Evolutionary conservation across 2,329 filamentous ascomycete species (phyloP).

Genomic region (Pseudophaeomoniella oleicola): DNA sequence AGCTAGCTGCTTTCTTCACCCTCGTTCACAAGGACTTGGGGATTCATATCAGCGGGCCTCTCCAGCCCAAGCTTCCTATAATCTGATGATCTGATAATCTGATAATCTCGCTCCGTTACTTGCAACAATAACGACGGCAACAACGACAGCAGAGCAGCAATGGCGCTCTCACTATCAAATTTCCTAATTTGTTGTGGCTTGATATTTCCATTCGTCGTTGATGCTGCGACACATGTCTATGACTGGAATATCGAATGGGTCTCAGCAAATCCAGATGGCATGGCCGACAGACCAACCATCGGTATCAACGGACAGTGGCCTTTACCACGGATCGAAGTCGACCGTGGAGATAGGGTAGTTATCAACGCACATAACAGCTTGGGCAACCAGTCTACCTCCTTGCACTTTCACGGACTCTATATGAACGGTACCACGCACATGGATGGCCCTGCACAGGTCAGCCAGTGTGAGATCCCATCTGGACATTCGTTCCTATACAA

Average conservation of each 20-base stretch:
- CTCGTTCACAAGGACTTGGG: too few relatives aligned
- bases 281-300: conserved; percentile 49
- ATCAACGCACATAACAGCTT: conserved; percentile 24
- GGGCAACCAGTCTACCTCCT: conserved; percentile 21
- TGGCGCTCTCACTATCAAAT: conserved; percentile 30
- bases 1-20: too few relatives aligned
- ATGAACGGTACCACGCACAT: conserved; percentile 54
- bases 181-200: conserved; percentile 20
- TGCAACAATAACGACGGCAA: too few relatives aligned
- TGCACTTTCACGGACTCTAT: conserved; percentile 55
- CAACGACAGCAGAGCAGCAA: conserved; percentile 15
- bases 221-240: conserved; percentile 25
- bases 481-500: conserved; percentile 55
- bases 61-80: too few relatives aligned
- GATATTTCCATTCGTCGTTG: conserved; percentile 10
- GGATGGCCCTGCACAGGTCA: conserved; percentile 54
- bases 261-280: conserved; percentile 55
- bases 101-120: too few relatives aligned
- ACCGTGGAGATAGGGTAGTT: conserved; percentile 20
- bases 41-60: too few relatives aligned
- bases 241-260: conserved; percentile 62
- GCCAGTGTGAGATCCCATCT: conserved; percentile 52
- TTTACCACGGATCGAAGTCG: conserved; percentile 40
- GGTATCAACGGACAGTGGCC: conserved; percentile 69
- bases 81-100: too few relatives aligned